Evolutionary conservation across 1,139 yeast species (phyloP).

Genomic region (Hanseniaspora gamundiae): DNA sequence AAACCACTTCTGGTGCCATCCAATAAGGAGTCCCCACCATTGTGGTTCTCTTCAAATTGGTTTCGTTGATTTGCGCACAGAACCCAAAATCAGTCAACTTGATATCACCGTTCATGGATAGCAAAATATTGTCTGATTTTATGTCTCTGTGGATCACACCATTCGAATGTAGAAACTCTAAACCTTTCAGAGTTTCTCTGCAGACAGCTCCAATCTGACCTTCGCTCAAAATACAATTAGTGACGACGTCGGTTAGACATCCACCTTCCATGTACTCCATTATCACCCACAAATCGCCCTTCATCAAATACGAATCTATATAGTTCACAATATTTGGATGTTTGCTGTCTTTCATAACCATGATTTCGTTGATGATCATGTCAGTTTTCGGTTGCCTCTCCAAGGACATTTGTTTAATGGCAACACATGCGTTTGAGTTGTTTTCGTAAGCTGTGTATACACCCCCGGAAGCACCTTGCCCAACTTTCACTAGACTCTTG

Average conservation of each 20-base stretch:
- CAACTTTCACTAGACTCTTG: constrained; percentile 64
- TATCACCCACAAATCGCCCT: constrained; percentile 80
- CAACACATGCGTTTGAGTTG: constrained; percentile 55
- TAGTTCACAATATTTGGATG: constrained; percentile 90
- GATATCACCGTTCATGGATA: constrained; percentile 76
- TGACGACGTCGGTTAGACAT: constrained; percentile 85
- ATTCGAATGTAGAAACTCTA: constrained; percentile 77
- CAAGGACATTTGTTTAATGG: constrained; percentile 90
- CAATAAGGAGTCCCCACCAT: constrained; percentile 99
- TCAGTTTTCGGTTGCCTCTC: constrained; percentile 94
- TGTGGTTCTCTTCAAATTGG: constrained; percentile 77
- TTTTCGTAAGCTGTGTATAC: constrained; percentile 81
- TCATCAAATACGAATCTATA: constrained; percentile 67
- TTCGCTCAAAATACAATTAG: constrained; percentile 90
- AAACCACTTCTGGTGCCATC: constrained; percentile 99
- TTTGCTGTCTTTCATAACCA: constrained; percentile 85
- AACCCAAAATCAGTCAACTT: constrained; percentile 74
- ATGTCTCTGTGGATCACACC: constrained; percentile 96
- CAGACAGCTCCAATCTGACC: constrained; percentile 97
- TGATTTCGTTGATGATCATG: constrained; percentile 80
- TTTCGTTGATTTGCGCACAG: constrained; percentile 91
- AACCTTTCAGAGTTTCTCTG: constrained; percentile 77
- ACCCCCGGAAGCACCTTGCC: constrained; percentile 98
- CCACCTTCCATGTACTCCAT: constrained; percentile 99
- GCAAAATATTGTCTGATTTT: constrained; percentile 81